Conservation (phyloP, 495 filamentous ascomycete genomes). For the Hypomontagnella submonticulosa region DNA sequence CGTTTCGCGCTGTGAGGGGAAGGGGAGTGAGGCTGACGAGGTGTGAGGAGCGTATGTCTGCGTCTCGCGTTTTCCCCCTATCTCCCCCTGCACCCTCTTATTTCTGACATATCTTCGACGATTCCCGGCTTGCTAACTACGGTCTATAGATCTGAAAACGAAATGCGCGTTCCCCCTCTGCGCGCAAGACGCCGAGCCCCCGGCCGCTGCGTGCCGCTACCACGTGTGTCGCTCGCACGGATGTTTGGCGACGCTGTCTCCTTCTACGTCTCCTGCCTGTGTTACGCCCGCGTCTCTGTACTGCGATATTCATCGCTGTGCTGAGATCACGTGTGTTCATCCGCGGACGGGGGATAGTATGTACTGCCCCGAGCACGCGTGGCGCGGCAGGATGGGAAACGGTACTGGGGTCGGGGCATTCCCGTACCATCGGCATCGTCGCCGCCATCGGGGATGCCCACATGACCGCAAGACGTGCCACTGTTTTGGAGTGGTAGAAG, state of each 20-base stretch:
- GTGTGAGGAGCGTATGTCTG: constrained; percentile 33
- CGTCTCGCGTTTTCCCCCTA: background rate
- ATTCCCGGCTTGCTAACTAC: background rate
- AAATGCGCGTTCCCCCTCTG: constrained; percentile 31
- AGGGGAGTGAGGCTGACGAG: background rate
- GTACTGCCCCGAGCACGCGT: background rate
- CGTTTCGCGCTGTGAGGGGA: constrained; percentile 5
- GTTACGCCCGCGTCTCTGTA: constrained; percentile 1
- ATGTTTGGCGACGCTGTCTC: background rate
- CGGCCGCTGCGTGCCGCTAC: constrained; percentile 14
- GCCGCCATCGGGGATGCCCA: too few species aligned
- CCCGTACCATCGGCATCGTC: too few species aligned
- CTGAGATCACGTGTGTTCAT: constrained; percentile 12
- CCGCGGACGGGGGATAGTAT: background rate
- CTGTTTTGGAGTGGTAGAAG: constrained; percentile 1
- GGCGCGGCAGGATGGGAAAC: background rate
- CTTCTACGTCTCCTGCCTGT: background rate
- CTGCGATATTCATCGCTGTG: constrained; percentile 28
- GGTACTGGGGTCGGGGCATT: background rate
- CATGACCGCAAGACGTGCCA: too few species aligned
- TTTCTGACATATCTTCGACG: background rate
- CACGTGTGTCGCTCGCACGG: constrained; percentile 17
- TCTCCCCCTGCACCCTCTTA: background rate
- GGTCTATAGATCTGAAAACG: constrained; percentile 19
- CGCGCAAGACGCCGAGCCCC: constrained; percentile 17